phyloP scores from a whole-genome alignment of 2,329 filamentous ascomycete genomes.

The Scedosporium dehoogii region DNA sequence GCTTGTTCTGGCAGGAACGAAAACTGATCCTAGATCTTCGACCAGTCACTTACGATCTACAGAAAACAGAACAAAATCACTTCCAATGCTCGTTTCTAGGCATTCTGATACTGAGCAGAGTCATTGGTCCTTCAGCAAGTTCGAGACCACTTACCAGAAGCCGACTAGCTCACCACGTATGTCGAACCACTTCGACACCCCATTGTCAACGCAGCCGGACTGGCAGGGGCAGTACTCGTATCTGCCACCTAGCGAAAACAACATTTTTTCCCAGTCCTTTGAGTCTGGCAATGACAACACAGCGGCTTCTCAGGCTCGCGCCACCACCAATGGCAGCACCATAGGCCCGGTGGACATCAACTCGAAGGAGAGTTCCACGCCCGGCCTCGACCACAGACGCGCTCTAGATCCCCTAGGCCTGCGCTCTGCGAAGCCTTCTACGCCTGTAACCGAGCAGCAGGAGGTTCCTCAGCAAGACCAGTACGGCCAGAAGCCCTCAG shows the following conservation, averaged over 20 bases:
- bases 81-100: constrained; percentile 48
- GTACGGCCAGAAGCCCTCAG: constrained; percentile 24
- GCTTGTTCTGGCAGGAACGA: not conserved
- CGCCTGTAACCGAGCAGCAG: constrained; percentile 25
- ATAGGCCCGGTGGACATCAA: constrained; percentile 51
- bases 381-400: constrained; percentile 11
- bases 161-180: constrained; percentile 40
- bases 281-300: constrained; percentile 29
- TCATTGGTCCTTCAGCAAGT: constrained; percentile 45
- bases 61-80: not conserved
- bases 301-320: constrained; percentile 25
- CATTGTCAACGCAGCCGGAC: constrained; percentile 43
- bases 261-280: constrained; percentile 34
- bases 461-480: constrained; percentile 12
- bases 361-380: constrained; percentile 25
- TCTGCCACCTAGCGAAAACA: constrained; percentile 33
- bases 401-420: constrained; percentile 30
- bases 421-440: constrained; percentile 28
- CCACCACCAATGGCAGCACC: constrained; percentile 19
- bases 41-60: not conserved
- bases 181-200: constrained; percentile 44
- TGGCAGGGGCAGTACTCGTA: constrained; percentile 48
- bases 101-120: constrained; percentile 42
- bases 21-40: not conserved
- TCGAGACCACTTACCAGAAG: constrained; percentile 35